Percentiles rank a stretch among this genome's conserved stretches.
Conservation (phyloP, 805 yeast genomes). For the Cyberlindnera euphorbiae region DNA sequence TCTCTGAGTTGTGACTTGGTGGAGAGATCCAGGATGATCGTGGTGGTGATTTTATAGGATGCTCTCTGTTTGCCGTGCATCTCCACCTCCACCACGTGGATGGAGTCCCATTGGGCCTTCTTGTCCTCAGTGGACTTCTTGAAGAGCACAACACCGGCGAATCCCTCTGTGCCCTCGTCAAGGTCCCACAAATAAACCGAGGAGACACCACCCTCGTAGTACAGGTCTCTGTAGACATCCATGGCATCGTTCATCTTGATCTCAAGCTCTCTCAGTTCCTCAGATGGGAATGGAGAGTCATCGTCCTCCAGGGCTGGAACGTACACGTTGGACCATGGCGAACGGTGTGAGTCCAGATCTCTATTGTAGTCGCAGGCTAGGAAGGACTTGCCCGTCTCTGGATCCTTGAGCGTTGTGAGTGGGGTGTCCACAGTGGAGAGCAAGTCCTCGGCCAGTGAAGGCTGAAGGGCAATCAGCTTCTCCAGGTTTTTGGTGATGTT, state of each 20-base stretch:
- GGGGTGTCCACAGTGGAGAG: slow-evolving; percentile 87
- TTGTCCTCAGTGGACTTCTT: slow-evolving; percentile 57
- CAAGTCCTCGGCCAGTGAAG: slow-evolving; percentile 77
- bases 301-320: slow-evolving; percentile 50
- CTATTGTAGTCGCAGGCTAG: slow-evolving; percentile 92
- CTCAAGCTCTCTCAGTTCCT: slow-evolving; percentile 67
- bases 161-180: slow-evolving; percentile 51
- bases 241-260: slow-evolving; percentile 81
- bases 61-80: slow-evolving; percentile 2
- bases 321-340: slow-evolving; percentile 86
- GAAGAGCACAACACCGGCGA: slow-evolving; percentile 88
- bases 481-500: slow-evolving; percentile 41
- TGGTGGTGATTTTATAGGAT: slow-evolving; percentile 72
- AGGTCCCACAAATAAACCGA: slow-evolving; percentile 91
- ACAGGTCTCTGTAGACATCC: slow-evolving; percentile 87
- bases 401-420: slow-evolving; percentile 37
- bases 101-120: slow-evolving; percentile 69
- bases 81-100: slow-evolving; percentile 75
- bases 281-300: slow-evolving; percentile 75
- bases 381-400: slow-evolving; percentile 51
- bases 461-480: slow-evolving; percentile 42
- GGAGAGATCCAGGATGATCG: slow-evolving; percentile 72
- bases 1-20: slow-evolving; percentile 28
- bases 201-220: slow-evolving; percentile 91
- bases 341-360: slow-evolving; percentile 87